A percentile compares a stretch with the other conserved stretches of the same genome.
These are phyloP conservation scores for Trichoderma cornu-damae DNA, from an alignment of 2,329 filamentous ascomycete species.

Conservation along the genomic window DNA sequence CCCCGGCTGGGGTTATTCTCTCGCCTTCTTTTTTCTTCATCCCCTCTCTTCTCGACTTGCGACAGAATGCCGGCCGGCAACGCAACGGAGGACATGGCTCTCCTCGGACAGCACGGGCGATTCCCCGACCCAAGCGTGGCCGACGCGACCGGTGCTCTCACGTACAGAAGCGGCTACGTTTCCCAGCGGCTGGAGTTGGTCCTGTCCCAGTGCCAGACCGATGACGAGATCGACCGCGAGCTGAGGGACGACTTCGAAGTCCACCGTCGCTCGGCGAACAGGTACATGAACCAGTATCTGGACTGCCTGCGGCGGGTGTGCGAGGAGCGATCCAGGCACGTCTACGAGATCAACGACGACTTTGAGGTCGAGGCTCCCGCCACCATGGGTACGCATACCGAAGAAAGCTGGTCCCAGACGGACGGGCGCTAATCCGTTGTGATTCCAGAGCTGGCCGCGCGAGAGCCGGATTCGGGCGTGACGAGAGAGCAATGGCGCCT, in stretches of 20 bases:
- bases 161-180: no score
- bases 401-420: background rate
- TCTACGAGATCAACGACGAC: background rate
- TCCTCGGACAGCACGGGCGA: background rate
- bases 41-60: background rate
- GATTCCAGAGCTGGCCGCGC: no score
- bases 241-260: background rate
- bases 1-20: no score
- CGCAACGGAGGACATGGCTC: background rate
- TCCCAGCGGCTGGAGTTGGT: background rate
- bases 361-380: background rate
- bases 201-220: background rate
- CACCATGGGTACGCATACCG: background rate
- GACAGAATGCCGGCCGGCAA: background rate
- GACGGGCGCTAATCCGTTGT: background rate
- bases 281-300: background rate
- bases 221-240: background rate
- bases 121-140: no score
- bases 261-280: background rate
- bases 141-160: background rate
- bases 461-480: background rate
- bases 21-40: background rate
- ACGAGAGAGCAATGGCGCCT: background rate
- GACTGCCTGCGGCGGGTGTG: background rate
- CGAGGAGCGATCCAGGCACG: background rate